Conservation (phyloP, 2,329 filamentous ascomycete genomes). For the Pseudogymnoascus sp. region DNA sequence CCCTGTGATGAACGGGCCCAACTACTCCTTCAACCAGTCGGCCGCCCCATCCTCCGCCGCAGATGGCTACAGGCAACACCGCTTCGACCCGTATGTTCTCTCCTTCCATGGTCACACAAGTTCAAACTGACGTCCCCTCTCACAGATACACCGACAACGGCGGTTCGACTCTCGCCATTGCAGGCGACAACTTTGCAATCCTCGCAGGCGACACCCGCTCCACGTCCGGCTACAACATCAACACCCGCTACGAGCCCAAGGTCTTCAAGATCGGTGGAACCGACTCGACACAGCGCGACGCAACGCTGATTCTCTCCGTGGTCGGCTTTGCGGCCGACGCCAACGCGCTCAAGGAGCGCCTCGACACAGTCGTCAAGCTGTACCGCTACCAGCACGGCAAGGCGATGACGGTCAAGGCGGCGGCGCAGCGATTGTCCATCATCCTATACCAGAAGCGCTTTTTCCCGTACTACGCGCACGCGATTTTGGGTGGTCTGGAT, state of each 20-base stretch:
- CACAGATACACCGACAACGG: constrained; percentile 92
- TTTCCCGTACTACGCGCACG: constrained; percentile 97
- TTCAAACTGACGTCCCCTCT: constrained; percentile 11
- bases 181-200: constrained; percentile 88
- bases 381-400: constrained; percentile 98
- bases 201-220: constrained; percentile 95
- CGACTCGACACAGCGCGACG: constrained; percentile 73
- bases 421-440: constrained; percentile 87
- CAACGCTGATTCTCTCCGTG: constrained; percentile 81
- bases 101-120: not conserved
- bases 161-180: constrained; percentile 90
- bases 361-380: constrained; percentile 95
- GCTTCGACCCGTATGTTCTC: constrained; percentile 72
- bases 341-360: constrained; percentile 82
- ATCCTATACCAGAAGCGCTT: constrained; percentile 97
- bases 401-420: constrained; percentile 87
- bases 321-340: constrained; percentile 95
- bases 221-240: constrained; percentile 97
- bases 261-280: constrained; percentile 95
- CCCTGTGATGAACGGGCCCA: constrained; percentile 58
- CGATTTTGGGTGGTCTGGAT: constrained; percentile 87
- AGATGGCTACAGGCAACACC: constrained; percentile 60
- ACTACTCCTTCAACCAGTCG: constrained; percentile 58
- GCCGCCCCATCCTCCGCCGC: constrained; percentile 41
- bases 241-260: constrained; percentile 90